A percentile compares a stretch with the other conserved stretches of the same genome.
Conservation (phyloP, 148 eudicot genomes). For the Rhododendron kiyosumense region DNA sequence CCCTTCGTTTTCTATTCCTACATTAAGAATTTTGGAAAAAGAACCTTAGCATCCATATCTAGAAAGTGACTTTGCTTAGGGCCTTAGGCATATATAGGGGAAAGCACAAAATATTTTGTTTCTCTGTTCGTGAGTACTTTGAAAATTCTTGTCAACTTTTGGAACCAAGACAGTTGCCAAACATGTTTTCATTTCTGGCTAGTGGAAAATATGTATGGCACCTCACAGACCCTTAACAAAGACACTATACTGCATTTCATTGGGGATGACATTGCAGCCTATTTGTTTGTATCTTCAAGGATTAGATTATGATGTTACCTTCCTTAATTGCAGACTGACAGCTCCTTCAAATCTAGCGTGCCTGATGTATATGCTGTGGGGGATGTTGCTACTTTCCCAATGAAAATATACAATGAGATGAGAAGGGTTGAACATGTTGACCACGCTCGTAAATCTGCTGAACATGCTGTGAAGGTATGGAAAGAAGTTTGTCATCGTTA, state of each 20-base stretch:
- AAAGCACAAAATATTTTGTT: not conserved
- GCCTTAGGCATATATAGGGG: not conserved
- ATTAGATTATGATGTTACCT: constrained; percentile 10
- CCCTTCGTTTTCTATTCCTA: not conserved
- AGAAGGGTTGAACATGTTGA: constrained; percentile 99
- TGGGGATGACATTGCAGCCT: not conserved
- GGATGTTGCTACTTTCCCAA: constrained; percentile 92
- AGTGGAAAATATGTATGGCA: not conserved
- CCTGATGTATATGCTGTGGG: constrained; percentile 95
- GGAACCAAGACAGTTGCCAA: not conserved
- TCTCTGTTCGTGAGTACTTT: not conserved
- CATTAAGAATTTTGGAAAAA: not conserved
- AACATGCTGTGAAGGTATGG: constrained; percentile 92
- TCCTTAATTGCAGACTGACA: constrained; percentile 71
- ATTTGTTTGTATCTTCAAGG: not conserved
- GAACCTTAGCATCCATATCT: not conserved
- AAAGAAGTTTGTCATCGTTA: too few species aligned
- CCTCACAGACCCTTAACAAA: not conserved
- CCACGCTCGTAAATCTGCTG: constrained; percentile 97
- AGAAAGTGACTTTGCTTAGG: not conserved
- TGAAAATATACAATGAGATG: constrained; percentile 77
- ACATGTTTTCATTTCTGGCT: not conserved
- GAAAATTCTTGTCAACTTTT: not conserved
- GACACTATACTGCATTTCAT: not conserved
- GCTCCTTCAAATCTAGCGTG: constrained; percentile 74